Conservation (phyloP, 2,329 filamentous ascomycete genomes). For the Scleromitrula shiraiana region DNA sequence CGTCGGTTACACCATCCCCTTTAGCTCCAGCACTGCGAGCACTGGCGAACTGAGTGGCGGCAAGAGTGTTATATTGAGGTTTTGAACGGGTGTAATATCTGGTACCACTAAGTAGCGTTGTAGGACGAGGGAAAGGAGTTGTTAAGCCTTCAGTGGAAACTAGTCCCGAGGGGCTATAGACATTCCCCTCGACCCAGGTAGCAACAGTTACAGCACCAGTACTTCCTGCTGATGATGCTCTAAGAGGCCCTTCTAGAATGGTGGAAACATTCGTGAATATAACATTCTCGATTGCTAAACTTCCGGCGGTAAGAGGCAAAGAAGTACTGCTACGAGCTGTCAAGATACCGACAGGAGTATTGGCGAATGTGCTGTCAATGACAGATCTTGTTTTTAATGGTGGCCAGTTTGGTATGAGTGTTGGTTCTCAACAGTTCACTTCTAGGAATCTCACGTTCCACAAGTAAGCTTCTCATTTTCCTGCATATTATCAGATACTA, state of each 20-base stretch:
- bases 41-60: slow-evolving; percentile 35
- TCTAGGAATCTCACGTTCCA: slow-evolving; percentile 44
- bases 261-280: slow-evolving; percentile 61
- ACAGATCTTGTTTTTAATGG: slow-evolving; percentile 51
- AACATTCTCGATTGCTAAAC: slow-evolving; percentile 77
- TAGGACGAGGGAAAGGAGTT: slow-evolving; percentile 36
- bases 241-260: slow-evolving; percentile 53
- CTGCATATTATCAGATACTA: not conserved
- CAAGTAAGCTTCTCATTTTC: slow-evolving; percentile 18
- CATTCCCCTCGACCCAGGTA: slow-evolving; percentile 72
- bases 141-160: slow-evolving; percentile 34
- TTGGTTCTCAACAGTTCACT: slow-evolving; percentile 60
- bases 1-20: slow-evolving; percentile 50
- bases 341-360: slow-evolving; percentile 42
- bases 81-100: slow-evolving; percentile 44
- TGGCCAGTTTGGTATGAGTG: slow-evolving; percentile 49
- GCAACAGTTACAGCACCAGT: slow-evolving; percentile 55
- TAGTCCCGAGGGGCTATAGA: slow-evolving; percentile 48
- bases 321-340: slow-evolving; percentile 44
- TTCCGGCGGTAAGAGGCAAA: slow-evolving; percentile 58
- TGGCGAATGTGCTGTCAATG: slow-evolving; percentile 45
- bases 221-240: slow-evolving; percentile 54
- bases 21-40: slow-evolving; percentile 36
- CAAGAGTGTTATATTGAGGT: slow-evolving; percentile 42
- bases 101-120: slow-evolving; percentile 36